Percentiles rank a stretch among this genome's conserved stretches.
These are phyloP conservation scores for Larix kaempferi DNA, from an alignment of 75 land plant genomes.

Conservation along the genomic window DNA sequence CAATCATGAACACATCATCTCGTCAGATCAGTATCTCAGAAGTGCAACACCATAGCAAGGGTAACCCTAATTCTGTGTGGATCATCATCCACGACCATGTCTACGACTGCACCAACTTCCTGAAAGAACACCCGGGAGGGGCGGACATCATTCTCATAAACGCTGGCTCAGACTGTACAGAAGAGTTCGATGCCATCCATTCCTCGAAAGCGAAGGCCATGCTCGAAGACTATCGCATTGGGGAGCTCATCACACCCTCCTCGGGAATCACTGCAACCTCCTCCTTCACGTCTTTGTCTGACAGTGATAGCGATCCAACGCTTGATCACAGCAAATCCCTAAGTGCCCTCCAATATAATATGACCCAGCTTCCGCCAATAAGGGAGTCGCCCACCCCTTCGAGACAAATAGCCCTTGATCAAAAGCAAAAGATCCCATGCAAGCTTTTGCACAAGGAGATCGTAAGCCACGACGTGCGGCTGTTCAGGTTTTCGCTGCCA, in stretches of 20 bases:
- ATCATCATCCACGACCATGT: conserved; percentile 76
- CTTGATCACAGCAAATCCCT: conserved; percentile 18
- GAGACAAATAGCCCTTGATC: conserved; percentile 37
- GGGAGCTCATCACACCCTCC: conserved; percentile 50
- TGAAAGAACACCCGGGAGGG: conserved; percentile 93
- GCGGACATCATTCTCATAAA: conserved; percentile 86
- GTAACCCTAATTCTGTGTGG: conserved; percentile 62
- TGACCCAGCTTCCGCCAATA: conserved; percentile 18
- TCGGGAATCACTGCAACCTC: conserved; percentile 26
- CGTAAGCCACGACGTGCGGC: conserved; percentile 57
- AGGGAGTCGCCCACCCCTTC: conserved; percentile 13
- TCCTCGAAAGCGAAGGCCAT: conserved; percentile 81
- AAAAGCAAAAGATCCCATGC: conserved; percentile 55
- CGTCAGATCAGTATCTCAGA: conserved; percentile 55
- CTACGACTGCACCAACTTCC: conserved; percentile 90
- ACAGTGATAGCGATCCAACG: conserved; percentile 24
- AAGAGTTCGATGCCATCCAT: conserved; percentile 96
- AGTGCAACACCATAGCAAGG: conserved; percentile 57
- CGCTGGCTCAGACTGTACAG: conserved; percentile 86
- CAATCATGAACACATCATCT: conserved; percentile 44
- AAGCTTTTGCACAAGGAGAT: conserved; percentile 41
- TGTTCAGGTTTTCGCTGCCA: conserved; percentile 76
- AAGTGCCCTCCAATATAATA: conserved; percentile 9
- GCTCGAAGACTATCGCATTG: conserved; percentile 76
- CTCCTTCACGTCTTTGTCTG: conserved; percentile 6